Percentiles rank a stretch among this genome's conserved stretches.
These are phyloP conservation scores for Penicillium herquei DNA, from an alignment of 495 filamentous ascomycete genomes.

Conservation along the genomic window DNA sequence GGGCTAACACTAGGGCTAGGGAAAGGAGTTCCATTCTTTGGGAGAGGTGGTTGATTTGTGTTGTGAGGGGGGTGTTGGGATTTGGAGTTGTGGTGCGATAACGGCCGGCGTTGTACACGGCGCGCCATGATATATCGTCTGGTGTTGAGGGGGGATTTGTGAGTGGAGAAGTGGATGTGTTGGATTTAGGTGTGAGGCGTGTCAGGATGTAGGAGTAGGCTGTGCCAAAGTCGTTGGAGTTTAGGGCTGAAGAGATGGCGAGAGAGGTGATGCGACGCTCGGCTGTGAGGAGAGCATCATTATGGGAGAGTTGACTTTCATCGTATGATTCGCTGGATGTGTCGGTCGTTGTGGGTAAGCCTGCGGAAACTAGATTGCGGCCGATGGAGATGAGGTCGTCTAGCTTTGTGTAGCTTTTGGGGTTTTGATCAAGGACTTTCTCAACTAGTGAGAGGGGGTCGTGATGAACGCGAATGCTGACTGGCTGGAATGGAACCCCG, in stretches of 20 bases:
- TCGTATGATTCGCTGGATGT: not conserved
- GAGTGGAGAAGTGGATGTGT: slow-evolving; percentile 28
- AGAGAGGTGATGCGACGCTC: slow-evolving; percentile 78
- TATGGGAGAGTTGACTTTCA: no score
- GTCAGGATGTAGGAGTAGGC: slow-evolving; percentile 93
- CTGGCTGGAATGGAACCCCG: slow-evolving; percentile 87
- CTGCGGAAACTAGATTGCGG: slow-evolving; percentile 70
- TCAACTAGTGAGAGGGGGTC: slow-evolving; percentile 83
- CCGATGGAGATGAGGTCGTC: slow-evolving; percentile 82
- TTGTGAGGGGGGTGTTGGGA: slow-evolving; percentile 26
- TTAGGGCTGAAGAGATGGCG: slow-evolving; percentile 83
- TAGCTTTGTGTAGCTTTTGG: slow-evolving; percentile 78
- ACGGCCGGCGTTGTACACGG: slow-evolving; percentile 83
- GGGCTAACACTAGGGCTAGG: slow-evolving; percentile 77
- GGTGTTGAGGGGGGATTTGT: slow-evolving; percentile 28
- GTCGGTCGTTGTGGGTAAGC: slow-evolving; percentile 38
- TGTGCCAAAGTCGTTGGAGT: slow-evolving; percentile 91
- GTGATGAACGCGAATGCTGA: slow-evolving; percentile 79
- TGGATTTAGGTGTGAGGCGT: slow-evolving; percentile 45
- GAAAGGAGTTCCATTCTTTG: slow-evolving; percentile 91
- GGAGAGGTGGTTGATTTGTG: slow-evolving; percentile 44
- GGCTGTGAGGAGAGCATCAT: slow-evolving; percentile 31
- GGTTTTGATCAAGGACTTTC: slow-evolving; percentile 86
- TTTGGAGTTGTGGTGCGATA: slow-evolving; percentile 54
- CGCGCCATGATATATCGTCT: slow-evolving; percentile 90